A percentile compares a stretch with the other conserved stretches of the same genome.
These are phyloP conservation scores for Dipodascus geniculatus DNA, from an alignment of 805 yeast genomes.

Conservation along the genomic window DNA sequence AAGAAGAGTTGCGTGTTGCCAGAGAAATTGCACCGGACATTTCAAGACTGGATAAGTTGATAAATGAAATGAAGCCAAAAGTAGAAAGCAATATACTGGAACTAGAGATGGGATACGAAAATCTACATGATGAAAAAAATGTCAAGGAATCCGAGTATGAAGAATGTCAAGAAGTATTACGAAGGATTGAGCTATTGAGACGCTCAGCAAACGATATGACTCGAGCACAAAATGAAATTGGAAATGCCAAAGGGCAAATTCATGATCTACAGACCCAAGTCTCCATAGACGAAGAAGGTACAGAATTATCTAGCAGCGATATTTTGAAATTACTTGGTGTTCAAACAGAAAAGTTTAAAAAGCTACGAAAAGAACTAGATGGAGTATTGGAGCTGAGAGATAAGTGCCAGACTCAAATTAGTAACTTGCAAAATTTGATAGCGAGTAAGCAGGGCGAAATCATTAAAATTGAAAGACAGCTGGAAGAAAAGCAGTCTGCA, in stretches of 20 bases:
- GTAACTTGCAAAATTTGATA: conserved; percentile 30
- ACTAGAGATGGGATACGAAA: neutral
- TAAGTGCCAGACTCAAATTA: neutral
- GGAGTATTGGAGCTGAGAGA: neutral
- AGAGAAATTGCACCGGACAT: neutral
- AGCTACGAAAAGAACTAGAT: neutral
- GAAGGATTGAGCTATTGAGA: neutral
- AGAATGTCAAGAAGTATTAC: neutral
- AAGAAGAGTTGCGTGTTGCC: neutral
- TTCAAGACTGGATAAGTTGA: neutral
- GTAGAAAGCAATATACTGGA: neutral
- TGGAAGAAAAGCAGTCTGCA: conserved; percentile 33
- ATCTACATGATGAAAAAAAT: neutral
- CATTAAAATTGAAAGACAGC: conserved; percentile 40
- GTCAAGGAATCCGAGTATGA: neutral
- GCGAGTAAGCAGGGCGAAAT: conserved; percentile 44
- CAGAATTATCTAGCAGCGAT: neutral
- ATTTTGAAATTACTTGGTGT: neutral
- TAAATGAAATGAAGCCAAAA: neutral
- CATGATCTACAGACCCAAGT: neutral
- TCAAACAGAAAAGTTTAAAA: neutral
- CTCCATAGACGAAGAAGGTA: neutral
- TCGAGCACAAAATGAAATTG: conserved; percentile 9
- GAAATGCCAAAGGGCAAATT: neutral
- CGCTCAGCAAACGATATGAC: neutral